Conservation (phyloP, 768 basidiomycete species). For the Hygrocybe punicea region DNA sequence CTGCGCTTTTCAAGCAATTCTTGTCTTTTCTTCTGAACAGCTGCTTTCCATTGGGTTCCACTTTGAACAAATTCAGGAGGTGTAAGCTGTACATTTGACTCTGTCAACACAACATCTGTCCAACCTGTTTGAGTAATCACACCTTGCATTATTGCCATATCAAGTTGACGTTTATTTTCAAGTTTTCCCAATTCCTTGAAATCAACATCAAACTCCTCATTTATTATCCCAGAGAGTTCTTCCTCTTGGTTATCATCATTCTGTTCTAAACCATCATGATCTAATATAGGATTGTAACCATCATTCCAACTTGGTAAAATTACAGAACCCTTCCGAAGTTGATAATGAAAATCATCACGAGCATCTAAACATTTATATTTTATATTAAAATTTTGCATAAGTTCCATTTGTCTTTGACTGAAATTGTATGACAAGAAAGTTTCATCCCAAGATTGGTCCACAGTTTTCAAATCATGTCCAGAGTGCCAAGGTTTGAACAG, state of each 20-base stretch:
- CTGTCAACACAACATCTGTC: not conserved
- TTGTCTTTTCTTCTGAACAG: constrained; percentile 7
- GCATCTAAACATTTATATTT: constrained; percentile 38
- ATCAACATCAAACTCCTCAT: not conserved
- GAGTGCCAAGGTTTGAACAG: constrained; percentile 32
- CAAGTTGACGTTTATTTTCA: not conserved
- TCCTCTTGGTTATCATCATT: too few relatives aligned
- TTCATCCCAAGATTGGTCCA: constrained; percentile 23
- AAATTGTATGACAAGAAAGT: constrained; percentile 20
- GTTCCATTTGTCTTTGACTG: constrained; percentile 5
- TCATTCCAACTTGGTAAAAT: too few relatives aligned
- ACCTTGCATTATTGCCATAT: constrained; percentile 1
- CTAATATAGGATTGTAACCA: too few relatives aligned
- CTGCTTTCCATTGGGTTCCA: constrained; percentile 11
- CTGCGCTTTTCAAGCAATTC: constrained; percentile 5
- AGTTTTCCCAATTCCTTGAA: not conserved
- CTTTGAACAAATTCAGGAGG: not conserved
- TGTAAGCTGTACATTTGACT: not conserved
- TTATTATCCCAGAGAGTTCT: not conserved
- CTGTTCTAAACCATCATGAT: too few relatives aligned
- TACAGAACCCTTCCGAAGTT: not conserved
- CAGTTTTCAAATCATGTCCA: constrained; percentile 22
- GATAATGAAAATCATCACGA: not conserved
- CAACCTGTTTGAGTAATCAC: constrained; percentile 2
- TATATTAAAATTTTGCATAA: constrained; percentile 33